Conservation (phyloP, 306 rosid genomes). For the Sphenostylis stenocarpa region DNA sequence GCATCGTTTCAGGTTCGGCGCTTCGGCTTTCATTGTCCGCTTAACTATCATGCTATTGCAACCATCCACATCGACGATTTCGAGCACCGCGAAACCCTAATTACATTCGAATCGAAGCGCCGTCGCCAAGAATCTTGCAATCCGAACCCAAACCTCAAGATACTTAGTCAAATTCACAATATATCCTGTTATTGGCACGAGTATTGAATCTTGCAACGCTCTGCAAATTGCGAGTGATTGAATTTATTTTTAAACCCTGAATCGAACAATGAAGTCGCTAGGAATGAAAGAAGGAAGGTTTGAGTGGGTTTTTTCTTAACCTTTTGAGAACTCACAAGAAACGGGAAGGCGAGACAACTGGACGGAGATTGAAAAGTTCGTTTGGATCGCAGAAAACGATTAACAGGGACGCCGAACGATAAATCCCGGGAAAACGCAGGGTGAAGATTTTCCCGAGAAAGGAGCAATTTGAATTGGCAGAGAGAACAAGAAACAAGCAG, state of each 20-base stretch:
- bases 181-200: not conserved
- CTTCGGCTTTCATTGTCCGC: slow-evolving; percentile 66
- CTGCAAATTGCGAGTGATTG: not conserved
- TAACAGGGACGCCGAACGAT: not conserved
- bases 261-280: slow-evolving; percentile 15
- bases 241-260: slow-evolving; percentile 6
- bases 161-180: not conserved
- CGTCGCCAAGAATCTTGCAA: slow-evolving; percentile 21
- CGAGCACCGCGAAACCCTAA: slow-evolving; percentile 57
- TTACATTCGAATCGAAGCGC: slow-evolving; percentile 8
- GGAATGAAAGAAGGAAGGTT: not conserved
- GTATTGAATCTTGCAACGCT: not conserved
- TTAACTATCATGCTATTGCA: slow-evolving; percentile 70
- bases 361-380: not conserved
- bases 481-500: slow-evolving; percentile 2
- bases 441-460: slow-evolving; percentile 29
- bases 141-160: slow-evolving; percentile 23
- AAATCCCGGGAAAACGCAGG: not conserved
- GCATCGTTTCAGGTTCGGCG: slow-evolving; percentile 87
- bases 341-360: not conserved
- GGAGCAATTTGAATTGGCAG: slow-evolving; percentile 36
- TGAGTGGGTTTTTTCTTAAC: not conserved
- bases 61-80: slow-evolving; percentile 30
- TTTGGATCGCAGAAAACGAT: slow-evolving; percentile 17
- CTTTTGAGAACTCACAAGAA: not conserved